A percentile compares a stretch with the other conserved stretches of the same genome.
These are phyloP conservation scores for Saposhnikovia divaricata DNA, from an alignment of 129 eudicot species.

Conservation along the genomic window DNA sequence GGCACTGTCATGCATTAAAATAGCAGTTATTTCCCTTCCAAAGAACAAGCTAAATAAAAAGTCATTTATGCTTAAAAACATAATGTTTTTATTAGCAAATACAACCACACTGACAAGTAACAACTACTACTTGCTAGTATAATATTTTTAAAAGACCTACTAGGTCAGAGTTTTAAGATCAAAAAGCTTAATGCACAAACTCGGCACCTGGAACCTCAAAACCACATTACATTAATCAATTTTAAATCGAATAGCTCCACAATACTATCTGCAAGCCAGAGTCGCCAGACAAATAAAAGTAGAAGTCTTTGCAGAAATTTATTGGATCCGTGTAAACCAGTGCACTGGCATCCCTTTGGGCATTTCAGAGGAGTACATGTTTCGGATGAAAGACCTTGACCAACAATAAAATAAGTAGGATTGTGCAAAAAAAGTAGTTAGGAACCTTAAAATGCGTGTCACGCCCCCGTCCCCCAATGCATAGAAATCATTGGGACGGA, in stretches of 20 bases:
- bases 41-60: neutral
- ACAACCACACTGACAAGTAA: neutral
- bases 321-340: neutral
- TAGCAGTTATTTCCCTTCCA: neutral
- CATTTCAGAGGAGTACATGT: too few species aligned
- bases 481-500: too few species aligned
- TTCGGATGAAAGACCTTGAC: neutral
- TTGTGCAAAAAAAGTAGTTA: too few species aligned
- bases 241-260: neutral
- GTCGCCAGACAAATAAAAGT: neutral
- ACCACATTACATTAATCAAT: neutral
- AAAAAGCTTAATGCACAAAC: too few species aligned
- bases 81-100: neutral
- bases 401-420: too few species aligned
- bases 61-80: neutral
- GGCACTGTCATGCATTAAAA: neutral
- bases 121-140: neutral
- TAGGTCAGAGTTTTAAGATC: neutral
- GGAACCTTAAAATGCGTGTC: too few species aligned
- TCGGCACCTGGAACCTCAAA: neutral
- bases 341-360: neutral
- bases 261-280: neutral
- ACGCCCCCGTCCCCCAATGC: too few species aligned
- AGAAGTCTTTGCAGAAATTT: neutral
- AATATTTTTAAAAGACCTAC: neutral